A percentile compares a stretch with the other conserved stretches of the same genome.
Conservation (phyloP, 2,329 filamentous ascomycete species). For the Rhynchosporium agropyri region DNA sequence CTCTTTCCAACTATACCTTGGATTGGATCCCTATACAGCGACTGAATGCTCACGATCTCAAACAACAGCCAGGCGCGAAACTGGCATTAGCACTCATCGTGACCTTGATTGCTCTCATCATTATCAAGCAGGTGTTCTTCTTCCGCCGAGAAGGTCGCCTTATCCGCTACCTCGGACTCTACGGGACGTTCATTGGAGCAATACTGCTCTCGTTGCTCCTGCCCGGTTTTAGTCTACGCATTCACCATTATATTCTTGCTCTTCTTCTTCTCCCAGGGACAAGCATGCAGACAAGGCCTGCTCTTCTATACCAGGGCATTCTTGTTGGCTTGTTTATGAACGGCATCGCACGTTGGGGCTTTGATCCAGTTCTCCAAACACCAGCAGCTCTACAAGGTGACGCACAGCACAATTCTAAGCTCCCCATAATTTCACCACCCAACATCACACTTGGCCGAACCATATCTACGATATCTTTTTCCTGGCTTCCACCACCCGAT, state of each 20-base stretch:
- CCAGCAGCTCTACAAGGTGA: constrained; percentile 71
- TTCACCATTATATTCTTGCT: constrained; percentile 93
- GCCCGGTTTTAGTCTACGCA: constrained; percentile 78
- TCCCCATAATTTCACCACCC: constrained; percentile 57
- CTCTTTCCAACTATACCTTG: constrained; percentile 93
- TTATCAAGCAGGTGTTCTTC: constrained; percentile 77
- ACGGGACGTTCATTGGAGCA: constrained; percentile 66
- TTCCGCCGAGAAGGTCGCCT: constrained; percentile 85
- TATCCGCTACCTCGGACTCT: constrained; percentile 75
- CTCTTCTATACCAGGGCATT: constrained; percentile 85
- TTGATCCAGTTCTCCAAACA: constrained; percentile 85
- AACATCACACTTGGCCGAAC: constrained; percentile 54
- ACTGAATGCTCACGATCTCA: constrained; percentile 85
- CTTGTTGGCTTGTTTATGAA: constrained; percentile 92
- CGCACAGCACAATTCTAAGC: constrained; percentile 61
- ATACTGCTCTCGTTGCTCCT: constrained; percentile 72
- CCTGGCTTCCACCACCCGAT: constrained; percentile 47
- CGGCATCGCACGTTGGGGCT: constrained; percentile 91
- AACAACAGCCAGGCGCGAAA: constrained; percentile 86
- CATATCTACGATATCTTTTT: constrained; percentile 44
- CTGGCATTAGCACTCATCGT: constrained; percentile 80
- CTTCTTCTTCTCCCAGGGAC: constrained; percentile 87
- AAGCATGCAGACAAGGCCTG: constrained; percentile 81
- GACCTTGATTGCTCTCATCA: constrained; percentile 67
- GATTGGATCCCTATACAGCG: constrained; percentile 91